Conservation (phyloP, 306 rosid genomes). For the Acacia acuminata region DNA sequence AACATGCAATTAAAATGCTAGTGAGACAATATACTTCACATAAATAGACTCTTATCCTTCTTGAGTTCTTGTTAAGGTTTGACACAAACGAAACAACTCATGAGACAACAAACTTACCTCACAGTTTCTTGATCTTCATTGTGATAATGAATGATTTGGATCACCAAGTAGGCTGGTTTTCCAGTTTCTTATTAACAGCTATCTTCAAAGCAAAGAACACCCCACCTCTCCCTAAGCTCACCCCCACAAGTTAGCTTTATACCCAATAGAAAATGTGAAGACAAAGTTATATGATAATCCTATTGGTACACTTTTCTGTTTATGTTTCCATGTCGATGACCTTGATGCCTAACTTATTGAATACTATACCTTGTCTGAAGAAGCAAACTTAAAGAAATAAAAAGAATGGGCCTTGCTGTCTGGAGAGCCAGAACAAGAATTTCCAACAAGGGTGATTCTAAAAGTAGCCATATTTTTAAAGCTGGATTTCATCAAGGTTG, state of each 20-base stretch:
- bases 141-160: conserved; percentile 29
- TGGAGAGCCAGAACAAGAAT: conserved; percentile 46
- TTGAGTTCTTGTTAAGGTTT: background rate
- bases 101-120: conserved; percentile 40
- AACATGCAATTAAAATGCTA: conserved; percentile 20
- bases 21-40: conserved; percentile 19
- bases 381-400: conserved; percentile 68
- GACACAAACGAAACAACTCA: conserved; percentile 16
- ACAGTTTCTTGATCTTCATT: conserved; percentile 36
- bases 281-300: conserved; percentile 63
- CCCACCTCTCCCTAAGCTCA: conserved; percentile 35
- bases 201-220: conserved; percentile 38
- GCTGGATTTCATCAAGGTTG: conserved; percentile 41
- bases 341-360: conserved; percentile 81
- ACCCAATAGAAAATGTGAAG: conserved; percentile 62
- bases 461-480: conserved; percentile 51
- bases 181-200: conserved; percentile 30
- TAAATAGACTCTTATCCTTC: background rate
- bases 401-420: conserved; percentile 80
- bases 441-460: conserved; percentile 44
- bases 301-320: conserved; percentile 46
- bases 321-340: conserved; percentile 53
- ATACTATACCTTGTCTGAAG: conserved; percentile 88
- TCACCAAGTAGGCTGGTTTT: conserved; percentile 43
- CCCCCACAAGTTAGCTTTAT: conserved; percentile 43